These are phyloP conservation scores for Synchytrium microbalum DNA, from an alignment of 371 early-diverging fungal genomes.

Conservation along the genomic window DNA sequence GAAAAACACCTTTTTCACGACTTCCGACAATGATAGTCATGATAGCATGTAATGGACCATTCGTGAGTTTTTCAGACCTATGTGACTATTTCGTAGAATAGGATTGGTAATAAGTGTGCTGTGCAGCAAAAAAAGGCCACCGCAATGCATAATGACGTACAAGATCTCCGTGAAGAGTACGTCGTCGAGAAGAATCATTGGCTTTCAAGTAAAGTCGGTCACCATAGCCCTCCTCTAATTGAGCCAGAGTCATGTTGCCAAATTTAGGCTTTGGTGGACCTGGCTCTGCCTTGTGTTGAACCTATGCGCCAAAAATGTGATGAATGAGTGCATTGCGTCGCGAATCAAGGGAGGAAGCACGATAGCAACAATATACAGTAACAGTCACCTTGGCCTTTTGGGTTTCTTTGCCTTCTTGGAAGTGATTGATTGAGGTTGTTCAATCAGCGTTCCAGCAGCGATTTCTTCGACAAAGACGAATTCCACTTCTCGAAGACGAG, in stretches of 20 bases:
- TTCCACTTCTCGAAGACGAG: conserved; percentile 8
- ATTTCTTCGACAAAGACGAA: conserved; percentile 7
- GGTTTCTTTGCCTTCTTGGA: not conserved
- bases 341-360: too few relatives aligned
- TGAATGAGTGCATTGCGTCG: too few relatives aligned
- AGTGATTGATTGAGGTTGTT: not conserved
- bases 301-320: too few relatives aligned
- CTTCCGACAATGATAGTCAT: conserved; percentile 34
- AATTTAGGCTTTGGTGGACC: not conserved
- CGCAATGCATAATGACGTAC: too few relatives aligned
- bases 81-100: too few relatives aligned
- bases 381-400: not conserved
- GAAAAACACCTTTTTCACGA: conserved; percentile 47
- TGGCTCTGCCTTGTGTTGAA: not conserved
- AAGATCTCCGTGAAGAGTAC: not conserved
- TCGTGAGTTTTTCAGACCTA: conserved; percentile 5
- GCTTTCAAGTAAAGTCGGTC: conserved; percentile 5
- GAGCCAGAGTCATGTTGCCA: not conserved
- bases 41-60: conserved; percentile 9
- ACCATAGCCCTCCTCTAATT: not conserved
- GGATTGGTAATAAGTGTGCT: too few relatives aligned
- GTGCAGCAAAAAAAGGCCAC: too few relatives aligned
- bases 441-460: not conserved
- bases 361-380: not conserved
- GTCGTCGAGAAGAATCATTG: not conserved